A percentile compares a stretch with the other conserved stretches of the same genome.
These are phyloP conservation scores for Xylaria hypoxylon DNA, from an alignment of 2,329 filamentous ascomycete species.

Conservation along the genomic window DNA sequence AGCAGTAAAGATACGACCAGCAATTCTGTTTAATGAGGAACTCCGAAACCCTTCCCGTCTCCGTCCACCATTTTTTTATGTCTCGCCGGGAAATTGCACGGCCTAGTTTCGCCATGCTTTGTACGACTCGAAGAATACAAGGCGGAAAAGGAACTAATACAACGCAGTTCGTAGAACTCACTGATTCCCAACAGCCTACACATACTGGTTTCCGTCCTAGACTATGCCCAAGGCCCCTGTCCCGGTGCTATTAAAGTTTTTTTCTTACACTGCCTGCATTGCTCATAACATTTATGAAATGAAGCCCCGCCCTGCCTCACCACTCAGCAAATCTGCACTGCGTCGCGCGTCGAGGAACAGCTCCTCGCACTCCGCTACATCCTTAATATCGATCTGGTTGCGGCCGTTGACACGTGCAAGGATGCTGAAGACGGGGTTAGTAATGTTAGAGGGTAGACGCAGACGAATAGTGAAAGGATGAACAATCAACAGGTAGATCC, in stretches of 20 bases:
- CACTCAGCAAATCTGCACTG: conserved; percentile 76
- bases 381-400: conserved; percentile 79
- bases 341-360: conserved; percentile 85
- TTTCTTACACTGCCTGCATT: conserved; percentile 31
- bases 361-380: conserved; percentile 84
- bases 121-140: conserved; percentile 30
- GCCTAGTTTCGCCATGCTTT: conserved; percentile 26
- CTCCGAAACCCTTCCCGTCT: conserved; percentile 39
- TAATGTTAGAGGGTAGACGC: conserved; percentile 29
- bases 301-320: conserved; percentile 73
- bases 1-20: conserved; percentile 18
- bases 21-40: conserved; percentile 32
- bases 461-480: background rate
- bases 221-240: conserved; percentile 13
- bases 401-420: conserved; percentile 86
- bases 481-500: conserved; percentile 22
- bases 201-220: conserved; percentile 12
- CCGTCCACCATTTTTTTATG: conserved; percentile 31
- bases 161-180: conserved; percentile 11
- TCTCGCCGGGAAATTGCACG: conserved; percentile 34
- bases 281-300: conserved; percentile 61
- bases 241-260: conserved; percentile 8
- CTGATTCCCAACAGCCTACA: conserved; percentile 9
- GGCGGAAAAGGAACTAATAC: conserved; percentile 16
- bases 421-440: conserved; percentile 67